Conservation (phyloP, 169 alveolate species). For the Babesia microti region DNA sequence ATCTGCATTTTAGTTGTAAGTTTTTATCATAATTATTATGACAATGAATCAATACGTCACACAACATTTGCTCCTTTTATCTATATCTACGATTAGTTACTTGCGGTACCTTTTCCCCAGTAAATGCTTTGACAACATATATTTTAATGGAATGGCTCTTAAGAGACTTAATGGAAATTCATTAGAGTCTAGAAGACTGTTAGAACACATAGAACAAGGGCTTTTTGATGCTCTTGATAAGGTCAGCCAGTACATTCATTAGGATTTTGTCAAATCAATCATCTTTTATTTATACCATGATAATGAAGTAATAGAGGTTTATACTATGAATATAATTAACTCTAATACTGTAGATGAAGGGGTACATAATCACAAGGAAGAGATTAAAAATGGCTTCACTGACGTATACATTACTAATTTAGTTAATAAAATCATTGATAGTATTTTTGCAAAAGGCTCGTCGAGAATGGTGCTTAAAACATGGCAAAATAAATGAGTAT, state of each 20-base stretch:
- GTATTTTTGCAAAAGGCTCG: too few species aligned
- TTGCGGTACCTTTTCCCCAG: conserved; percentile 36
- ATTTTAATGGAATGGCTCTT: conserved; percentile 26
- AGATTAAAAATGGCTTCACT: too few species aligned
- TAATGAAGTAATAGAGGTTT: too few species aligned
- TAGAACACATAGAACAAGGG: conserved; percentile 72
- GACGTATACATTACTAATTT: too few species aligned
- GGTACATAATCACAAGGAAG: not conserved
- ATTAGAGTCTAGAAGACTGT: conserved; percentile 33
- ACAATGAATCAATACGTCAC: too few species aligned
- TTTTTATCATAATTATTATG: too few species aligned
- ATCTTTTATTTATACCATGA: conserved; percentile 17
- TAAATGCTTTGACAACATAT: conserved; percentile 31
- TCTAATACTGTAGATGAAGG: not conserved
- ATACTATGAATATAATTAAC: not conserved
- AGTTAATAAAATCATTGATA: too few species aligned
- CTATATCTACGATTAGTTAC: conserved; percentile 33
- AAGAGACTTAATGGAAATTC: conserved; percentile 30
- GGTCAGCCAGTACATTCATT: conserved; percentile 56
- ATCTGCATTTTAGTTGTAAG: too few species aligned
- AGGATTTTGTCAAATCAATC: conserved; percentile 58
- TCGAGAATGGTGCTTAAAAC: too few species aligned
- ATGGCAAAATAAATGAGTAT: too few species aligned
- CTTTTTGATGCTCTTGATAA: conserved; percentile 70
- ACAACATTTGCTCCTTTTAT: conserved; percentile 26